A percentile compares a stretch with the other conserved stretches of the same genome.
These are phyloP conservation scores for Rhodomyrtus psidioides DNA, from an alignment of 441 rosid genomes.

Conservation along the genomic window DNA sequence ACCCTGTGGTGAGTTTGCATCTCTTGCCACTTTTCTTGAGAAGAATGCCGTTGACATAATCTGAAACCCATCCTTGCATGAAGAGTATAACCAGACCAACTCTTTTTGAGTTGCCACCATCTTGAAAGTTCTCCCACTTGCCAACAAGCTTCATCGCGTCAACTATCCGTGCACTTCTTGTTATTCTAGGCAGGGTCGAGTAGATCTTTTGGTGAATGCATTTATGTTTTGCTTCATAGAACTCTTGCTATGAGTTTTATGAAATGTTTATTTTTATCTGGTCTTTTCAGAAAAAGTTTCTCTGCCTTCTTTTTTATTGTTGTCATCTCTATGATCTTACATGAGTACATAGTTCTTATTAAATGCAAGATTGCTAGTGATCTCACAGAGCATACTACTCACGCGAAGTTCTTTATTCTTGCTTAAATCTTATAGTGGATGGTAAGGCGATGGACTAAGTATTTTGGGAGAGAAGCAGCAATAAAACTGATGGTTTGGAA, in stretches of 20 bases:
- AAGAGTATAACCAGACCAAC: not conserved
- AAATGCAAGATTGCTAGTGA: not conserved
- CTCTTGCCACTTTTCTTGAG: not conserved
- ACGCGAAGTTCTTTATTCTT: not conserved
- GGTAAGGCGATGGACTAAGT: conserved; percentile 94
- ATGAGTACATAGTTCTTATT: not conserved
- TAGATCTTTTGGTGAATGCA: not conserved
- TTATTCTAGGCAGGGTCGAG: not conserved
- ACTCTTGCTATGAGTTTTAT: not conserved
- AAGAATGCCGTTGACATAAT: not conserved
- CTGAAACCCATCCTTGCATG: not conserved
- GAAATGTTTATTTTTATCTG: not conserved
- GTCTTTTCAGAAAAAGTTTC: not conserved
- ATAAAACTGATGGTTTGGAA: conserved; percentile 83
- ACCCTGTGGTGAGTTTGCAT: conserved; percentile 76
- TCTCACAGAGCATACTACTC: not conserved
- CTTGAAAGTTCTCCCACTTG: not conserved
- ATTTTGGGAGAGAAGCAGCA: conserved; percentile 74
- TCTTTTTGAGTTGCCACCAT: not conserved
- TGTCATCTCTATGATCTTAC: not conserved
- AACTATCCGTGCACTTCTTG: not conserved
- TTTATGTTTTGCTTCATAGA: not conserved
- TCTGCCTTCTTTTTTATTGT: not conserved
- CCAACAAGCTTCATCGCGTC: not conserved
- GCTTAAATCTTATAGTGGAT: conserved; percentile 57